phyloP scores from a whole-genome alignment of 257 asterid species.

The Solanum okadae region DNA sequence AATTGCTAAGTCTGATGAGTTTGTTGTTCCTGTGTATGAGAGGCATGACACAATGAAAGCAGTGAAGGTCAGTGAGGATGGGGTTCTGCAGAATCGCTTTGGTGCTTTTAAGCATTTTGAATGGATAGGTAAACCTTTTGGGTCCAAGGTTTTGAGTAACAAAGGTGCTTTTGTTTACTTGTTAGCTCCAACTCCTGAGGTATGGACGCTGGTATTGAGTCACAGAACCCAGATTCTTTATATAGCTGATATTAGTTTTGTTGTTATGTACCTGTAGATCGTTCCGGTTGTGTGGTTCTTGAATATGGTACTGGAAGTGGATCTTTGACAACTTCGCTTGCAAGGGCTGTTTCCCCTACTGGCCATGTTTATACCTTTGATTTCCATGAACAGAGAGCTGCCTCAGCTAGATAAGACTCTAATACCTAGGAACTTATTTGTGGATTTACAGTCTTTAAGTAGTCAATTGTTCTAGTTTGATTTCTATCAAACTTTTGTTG shows the following conservation, averaged over 20 bases:
- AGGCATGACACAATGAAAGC: constrained; percentile 71
- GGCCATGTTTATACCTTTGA: constrained; percentile 90
- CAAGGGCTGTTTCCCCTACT: constrained; percentile 68
- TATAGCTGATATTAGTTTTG: constrained; percentile 79
- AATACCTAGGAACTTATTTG: not conserved
- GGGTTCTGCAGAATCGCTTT: constrained; percentile 31
- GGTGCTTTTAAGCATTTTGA: constrained; percentile 43
- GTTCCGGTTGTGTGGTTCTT: constrained; percentile 88
- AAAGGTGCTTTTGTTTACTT: constrained; percentile 74
- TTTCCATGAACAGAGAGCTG: constrained; percentile 92
- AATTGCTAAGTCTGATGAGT: too few relatives aligned
- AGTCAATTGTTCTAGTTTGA: not conserved
- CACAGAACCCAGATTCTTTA: constrained; percentile 92
- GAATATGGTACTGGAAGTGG: constrained; percentile 98
- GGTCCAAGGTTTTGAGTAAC: constrained; percentile 65
- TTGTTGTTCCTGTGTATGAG: constrained; percentile 43
- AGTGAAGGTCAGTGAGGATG: constrained; percentile 46
- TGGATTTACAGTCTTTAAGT: not conserved
- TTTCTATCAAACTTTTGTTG: not conserved
- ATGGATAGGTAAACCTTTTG: constrained; percentile 91
- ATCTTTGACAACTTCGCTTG: constrained; percentile 80
- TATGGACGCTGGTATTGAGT: constrained; percentile 84
- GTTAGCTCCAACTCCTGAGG: constrained; percentile 88
- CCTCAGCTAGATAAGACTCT: constrained; percentile 63
- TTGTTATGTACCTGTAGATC: constrained; percentile 73